A percentile compares a stretch with the other conserved stretches of the same genome.
These are phyloP conservation scores for Colletotrichum endophyticum DNA, from an alignment of 2,329 filamentous ascomycete species.

Conservation along the genomic window DNA sequence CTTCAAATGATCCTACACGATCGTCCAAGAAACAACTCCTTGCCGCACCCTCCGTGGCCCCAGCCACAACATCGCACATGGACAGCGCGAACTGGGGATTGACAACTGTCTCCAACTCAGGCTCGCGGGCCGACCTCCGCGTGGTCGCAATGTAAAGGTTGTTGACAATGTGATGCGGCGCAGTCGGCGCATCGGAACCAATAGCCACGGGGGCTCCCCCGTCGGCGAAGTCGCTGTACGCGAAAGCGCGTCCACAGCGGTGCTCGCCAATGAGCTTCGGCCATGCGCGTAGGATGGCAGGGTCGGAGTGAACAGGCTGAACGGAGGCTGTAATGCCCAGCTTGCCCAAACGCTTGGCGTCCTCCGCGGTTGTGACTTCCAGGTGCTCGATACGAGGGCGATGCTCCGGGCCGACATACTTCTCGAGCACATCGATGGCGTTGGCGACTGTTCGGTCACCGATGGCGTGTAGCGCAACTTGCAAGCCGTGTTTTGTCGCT, in stretches of 20 bases:
- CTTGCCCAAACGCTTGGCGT: conserved; percentile 60
- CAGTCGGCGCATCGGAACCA: conserved; percentile 65
- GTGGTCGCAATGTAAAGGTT: conserved; percentile 67
- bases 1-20: conserved; percentile 55
- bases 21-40: conserved; percentile 62
- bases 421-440: conserved; percentile 62
- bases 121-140: conserved; percentile 49
- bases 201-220: conserved; percentile 60
- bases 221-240: conserved; percentile 65
- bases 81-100: conserved; percentile 61
- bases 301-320: conserved; percentile 64
- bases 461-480: conserved; percentile 70
- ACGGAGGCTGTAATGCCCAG: conserved; percentile 66
- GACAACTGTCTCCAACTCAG: conserved; percentile 42
- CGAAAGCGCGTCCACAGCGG: conserved; percentile 63
- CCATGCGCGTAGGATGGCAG: conserved; percentile 67
- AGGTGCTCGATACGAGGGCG: conserved; percentile 71
- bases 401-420: conserved; percentile 44
- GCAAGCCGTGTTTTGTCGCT: conserved; percentile 44
- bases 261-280: conserved; percentile 58
- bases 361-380: conserved; percentile 59
- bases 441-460: conserved; percentile 63
- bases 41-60: conserved; percentile 59
- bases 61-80: conserved; percentile 57
- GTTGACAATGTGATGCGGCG: conserved; percentile 56